Conservation (phyloP, 106 monocot species). For the Platanthera zijinensis region DNA sequence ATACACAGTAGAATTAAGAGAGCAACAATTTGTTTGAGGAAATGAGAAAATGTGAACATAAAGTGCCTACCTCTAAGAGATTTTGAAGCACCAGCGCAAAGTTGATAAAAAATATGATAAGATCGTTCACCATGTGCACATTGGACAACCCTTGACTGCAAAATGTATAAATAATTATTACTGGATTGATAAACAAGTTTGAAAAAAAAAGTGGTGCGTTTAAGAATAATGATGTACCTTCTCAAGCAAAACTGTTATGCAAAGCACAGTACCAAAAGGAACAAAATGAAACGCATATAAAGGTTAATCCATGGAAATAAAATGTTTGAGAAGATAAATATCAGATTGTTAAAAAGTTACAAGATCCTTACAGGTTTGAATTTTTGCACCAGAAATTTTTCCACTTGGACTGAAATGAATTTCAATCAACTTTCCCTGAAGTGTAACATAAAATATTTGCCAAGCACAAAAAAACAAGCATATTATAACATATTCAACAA, state of each 20-base stretch:
- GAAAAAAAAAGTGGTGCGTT: neutral
- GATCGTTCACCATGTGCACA: conserved; percentile 87
- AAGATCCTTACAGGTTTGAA: conserved; percentile 79
- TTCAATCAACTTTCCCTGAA: conserved; percentile 93
- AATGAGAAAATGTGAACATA: conserved; percentile 2
- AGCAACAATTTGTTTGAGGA: neutral
- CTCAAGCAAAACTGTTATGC: conserved; percentile 76
- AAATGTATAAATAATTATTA: conserved; percentile 14
- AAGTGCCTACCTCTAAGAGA: conserved; percentile 60
- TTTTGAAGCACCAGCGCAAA: conserved; percentile 82
- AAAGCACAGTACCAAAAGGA: neutral
- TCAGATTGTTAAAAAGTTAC: neutral
- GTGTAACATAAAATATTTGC: neutral
- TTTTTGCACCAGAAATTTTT: conserved; percentile 91
- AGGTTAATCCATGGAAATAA: conserved; percentile 9
- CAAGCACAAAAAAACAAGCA: neutral
- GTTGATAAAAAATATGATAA: conserved; percentile 98
- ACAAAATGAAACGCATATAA: conserved; percentile 10
- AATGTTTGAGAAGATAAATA: neutral
- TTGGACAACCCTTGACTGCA: conserved; percentile 97
- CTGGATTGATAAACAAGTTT: neutral
- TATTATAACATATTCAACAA: conserved; percentile 8
- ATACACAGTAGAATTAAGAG: neutral
- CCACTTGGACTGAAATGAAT: conserved; percentile 84
- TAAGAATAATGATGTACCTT: conserved; percentile 49